Percentiles rank a stretch among this genome's conserved stretches.
These are phyloP conservation scores for Fusarium compactum DNA, from an alignment of 2,329 filamentous ascomycete genomes.

Conservation along the genomic window DNA sequence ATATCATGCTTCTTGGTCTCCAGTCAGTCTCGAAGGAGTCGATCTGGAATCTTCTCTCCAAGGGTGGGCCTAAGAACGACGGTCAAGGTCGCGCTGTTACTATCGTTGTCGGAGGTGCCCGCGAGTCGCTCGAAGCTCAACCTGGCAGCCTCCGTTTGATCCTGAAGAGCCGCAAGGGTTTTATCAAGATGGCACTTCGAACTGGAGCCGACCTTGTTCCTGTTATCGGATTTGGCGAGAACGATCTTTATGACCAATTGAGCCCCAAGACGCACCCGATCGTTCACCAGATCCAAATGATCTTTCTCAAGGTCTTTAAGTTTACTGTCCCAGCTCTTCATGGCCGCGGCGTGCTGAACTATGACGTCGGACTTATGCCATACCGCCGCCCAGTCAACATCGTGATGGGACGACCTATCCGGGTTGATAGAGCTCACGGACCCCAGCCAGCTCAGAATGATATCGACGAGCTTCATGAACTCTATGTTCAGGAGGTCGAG, in stretches of 20 bases:
- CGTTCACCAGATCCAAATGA: conserved; percentile 84
- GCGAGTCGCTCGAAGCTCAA: conserved; percentile 89
- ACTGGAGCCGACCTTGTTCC: conserved; percentile 95
- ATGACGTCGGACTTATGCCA: conserved; percentile 96
- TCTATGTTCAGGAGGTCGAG: conserved; percentile 81
- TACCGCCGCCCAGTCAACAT: conserved; percentile 90
- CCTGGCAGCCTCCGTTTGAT: conserved; percentile 83
- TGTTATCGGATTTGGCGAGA: conserved; percentile 93
- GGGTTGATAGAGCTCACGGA: conserved; percentile 69
- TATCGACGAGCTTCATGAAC: conserved; percentile 81
- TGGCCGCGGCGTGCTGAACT: conserved; percentile 94
- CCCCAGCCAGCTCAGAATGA: conserved; percentile 76
- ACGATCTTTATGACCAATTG: conserved; percentile 94
- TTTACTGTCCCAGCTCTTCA: conserved; percentile 94
- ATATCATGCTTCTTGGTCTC: conserved; percentile 88
- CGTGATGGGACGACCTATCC: conserved; percentile 86
- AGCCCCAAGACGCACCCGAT: conserved; percentile 80
- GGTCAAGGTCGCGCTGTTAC: conserved; percentile 97
- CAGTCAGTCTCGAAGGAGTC: conserved; percentile 91
- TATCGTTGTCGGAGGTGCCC: conserved; percentile 92
- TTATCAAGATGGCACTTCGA: conserved; percentile 91
- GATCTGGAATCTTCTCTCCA: conserved; percentile 87
- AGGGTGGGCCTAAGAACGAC: conserved; percentile 79
- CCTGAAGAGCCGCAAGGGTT: conserved; percentile 86
- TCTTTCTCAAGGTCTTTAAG: conserved; percentile 86